These are phyloP conservation scores for Oryza glaberrima DNA, from an alignment of 176 grass and related monocot species.

Conservation along the genomic window DNA sequence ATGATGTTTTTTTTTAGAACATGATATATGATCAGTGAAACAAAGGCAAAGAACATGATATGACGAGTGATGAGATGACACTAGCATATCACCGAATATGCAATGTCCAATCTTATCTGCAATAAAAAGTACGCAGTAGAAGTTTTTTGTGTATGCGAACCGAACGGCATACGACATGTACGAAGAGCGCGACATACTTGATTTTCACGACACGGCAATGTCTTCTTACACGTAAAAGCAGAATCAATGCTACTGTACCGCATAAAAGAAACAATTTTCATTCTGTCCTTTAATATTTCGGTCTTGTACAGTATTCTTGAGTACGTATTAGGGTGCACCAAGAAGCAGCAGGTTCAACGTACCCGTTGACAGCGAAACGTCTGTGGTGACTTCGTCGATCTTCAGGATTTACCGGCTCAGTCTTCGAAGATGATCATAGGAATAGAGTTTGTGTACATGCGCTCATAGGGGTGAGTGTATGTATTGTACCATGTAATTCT, in stretches of 20 bases:
- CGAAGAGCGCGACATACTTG: background rate
- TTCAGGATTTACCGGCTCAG: no score
- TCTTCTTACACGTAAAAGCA: background rate
- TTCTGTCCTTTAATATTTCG: background rate
- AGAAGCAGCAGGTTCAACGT: background rate
- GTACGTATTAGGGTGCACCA: background rate
- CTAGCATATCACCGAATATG: constrained; percentile 4
- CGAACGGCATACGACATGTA: background rate
- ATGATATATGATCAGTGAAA: background rate
- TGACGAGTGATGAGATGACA: constrained; percentile 6
- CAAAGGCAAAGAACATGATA: background rate
- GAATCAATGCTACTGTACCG: background rate
- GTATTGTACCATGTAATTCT: no score
- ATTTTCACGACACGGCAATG: background rate
- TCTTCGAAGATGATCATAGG: no score
- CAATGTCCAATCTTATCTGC: background rate
- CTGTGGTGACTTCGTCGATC: no score
- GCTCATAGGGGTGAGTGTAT: no score
- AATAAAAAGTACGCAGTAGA: background rate
- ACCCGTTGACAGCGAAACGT: no score
- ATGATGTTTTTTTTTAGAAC: no score
- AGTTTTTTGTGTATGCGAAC: background rate
- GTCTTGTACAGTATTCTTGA: background rate
- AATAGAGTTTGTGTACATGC: no score
- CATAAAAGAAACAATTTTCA: background rate